Percentiles rank a stretch among this genome's conserved stretches.
These are phyloP conservation scores for Chaetomium cochliodes DNA, from an alignment of 495 filamentous ascomycete species.

Conservation along the genomic window DNA sequence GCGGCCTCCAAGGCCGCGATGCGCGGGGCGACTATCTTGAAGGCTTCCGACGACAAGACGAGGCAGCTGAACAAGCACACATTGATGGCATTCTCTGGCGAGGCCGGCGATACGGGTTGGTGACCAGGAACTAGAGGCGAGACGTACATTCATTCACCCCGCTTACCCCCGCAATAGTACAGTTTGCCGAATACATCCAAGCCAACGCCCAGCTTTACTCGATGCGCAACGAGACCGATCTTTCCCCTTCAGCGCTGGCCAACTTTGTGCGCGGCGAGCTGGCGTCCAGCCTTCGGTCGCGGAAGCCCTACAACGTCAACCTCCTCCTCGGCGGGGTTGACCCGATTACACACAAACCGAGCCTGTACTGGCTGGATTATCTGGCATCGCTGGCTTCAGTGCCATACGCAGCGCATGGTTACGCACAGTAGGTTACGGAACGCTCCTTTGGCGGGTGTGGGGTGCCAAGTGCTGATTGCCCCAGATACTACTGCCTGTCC, in stretches of 20 bases:
- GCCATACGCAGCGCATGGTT: constrained; percentile 96
- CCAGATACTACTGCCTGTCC: constrained; percentile 83
- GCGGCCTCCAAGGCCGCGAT: constrained; percentile 96
- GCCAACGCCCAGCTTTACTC: constrained; percentile 97
- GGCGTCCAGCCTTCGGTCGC: constrained; percentile 81
- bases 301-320: constrained; percentile 94
- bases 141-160: background rate
- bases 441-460: background rate
- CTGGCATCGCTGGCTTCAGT: constrained; percentile 82
- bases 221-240: constrained; percentile 92
- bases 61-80: constrained; percentile 84
- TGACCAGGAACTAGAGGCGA: background rate
- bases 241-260: constrained; percentile 82
- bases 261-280: constrained; percentile 92
- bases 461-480: constrained; percentile 17
- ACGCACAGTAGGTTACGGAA: constrained; percentile 77
- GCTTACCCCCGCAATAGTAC: constrained; percentile 60
- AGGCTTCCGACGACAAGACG: constrained; percentile 96
- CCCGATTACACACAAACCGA: constrained; percentile 79
- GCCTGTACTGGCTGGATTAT: constrained; percentile 96
- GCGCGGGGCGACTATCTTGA: constrained; percentile 94
- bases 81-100: constrained; percentile 93
- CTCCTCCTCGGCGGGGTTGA: constrained; percentile 90
- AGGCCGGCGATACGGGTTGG: constrained; percentile 93
- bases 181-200: constrained; percentile 99